Base-by-base conservation (phyloP, 1,139 yeast species). In the Blastobotrys indianensis region DNA sequence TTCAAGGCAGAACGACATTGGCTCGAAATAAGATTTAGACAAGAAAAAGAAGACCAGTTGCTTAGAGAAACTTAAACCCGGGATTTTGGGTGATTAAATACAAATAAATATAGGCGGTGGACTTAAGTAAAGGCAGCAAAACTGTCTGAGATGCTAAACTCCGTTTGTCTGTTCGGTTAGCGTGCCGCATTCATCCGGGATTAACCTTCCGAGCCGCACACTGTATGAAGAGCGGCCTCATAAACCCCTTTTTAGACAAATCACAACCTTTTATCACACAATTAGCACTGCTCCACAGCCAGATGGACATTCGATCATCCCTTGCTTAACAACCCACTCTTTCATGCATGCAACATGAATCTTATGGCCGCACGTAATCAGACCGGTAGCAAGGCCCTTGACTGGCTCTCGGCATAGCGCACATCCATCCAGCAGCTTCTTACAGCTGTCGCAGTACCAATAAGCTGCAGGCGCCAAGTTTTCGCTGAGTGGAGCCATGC, bases 371-470 rank as follows among this genome's bases (percentile, higher is more conserved):
- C 97, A 92, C 39, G 70, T 75, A 45, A 85, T 66, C 17, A 81
- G 68, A n/a, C 79, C 79, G 20, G 85, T 77, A 9, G 82, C 75
- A 45, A 85, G 69, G 0, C 95, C 94, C 56, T 76, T 77, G 55
- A 90, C 73, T 2, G 95, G 92, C 58, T 78, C 82, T 51, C 82
- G 74, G 61, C 97, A 92, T 51, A 83, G 77, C n/a, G 82, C 73
- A 63, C 97, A 92, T 37, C 80, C 76, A 53, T 77, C 82, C 52
- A 79, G 82, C 28, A 71, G 70, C 39, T 65, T 69, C 2, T 72
- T 68, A 62, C 97, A 90, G 37, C 72, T 73, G 44, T 80, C 87
- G 66, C 97, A 90, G 61, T 81, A 85, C 95, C 96, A 88, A 56
- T 25, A 44, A 10, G 75, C 82, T 4, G 15, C 12, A 10, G 30